phyloP scores from a whole-genome alignment of 2,329 filamentous ascomycete species.

The Hypoxylon sp. region DNA sequence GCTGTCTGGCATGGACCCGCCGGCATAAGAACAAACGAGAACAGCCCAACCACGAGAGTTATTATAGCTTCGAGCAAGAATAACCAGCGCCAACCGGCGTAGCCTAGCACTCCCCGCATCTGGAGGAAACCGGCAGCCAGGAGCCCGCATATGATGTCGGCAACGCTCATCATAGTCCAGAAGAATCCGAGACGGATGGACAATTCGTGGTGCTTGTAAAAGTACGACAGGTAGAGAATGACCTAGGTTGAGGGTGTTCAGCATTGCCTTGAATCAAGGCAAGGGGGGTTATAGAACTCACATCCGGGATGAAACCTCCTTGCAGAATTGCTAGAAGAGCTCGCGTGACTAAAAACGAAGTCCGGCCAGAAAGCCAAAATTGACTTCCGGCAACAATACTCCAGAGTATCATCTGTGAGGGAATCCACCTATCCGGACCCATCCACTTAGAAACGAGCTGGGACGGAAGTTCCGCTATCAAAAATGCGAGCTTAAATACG shows the following conservation, averaged over 20 bases:
- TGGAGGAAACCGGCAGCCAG: constrained; percentile 54
- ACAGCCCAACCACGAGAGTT: constrained; percentile 58
- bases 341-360: constrained; percentile 42
- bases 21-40: constrained; percentile 66
- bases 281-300: constrained; percentile 11
- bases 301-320: constrained; percentile 50
- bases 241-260: constrained; percentile 25
- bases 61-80: constrained; percentile 62
- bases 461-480: constrained; percentile 71
- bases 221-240: constrained; percentile 49
- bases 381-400: constrained; percentile 42
- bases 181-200: constrained; percentile 56
- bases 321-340: constrained; percentile 42
- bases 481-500: constrained; percentile 67
- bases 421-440: constrained; percentile 47
- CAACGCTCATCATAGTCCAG: constrained; percentile 54
- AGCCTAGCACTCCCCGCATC: constrained; percentile 53
- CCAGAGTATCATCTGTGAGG: constrained; percentile 45
- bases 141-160: constrained; percentile 52
- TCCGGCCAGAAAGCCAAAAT: constrained; percentile 41
- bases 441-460: constrained; percentile 70
- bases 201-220: constrained; percentile 54
- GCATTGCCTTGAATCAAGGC: background rate
- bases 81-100: constrained; percentile 60
- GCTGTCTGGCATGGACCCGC: constrained; percentile 61